Evolutionary conservation across 2,329 filamentous ascomycete genomes (phyloP), one percentile per base, ranked within the genome.

Genomic region (Exserohilum turcica): DNA sequence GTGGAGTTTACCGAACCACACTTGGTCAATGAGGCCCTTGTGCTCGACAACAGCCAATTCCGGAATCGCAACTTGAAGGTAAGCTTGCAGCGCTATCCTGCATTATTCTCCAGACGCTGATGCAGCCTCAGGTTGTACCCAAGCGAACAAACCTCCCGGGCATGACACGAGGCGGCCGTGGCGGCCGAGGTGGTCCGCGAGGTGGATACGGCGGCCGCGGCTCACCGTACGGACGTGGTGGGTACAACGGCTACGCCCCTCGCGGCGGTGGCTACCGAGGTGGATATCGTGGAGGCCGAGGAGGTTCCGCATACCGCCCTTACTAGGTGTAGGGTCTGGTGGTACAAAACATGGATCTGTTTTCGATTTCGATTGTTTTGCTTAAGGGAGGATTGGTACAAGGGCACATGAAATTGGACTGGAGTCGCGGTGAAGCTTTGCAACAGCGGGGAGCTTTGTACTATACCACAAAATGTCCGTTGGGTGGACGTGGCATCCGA

Each of bases 141-240:
- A 99, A 99, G 81, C 89, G 94, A 57, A 99, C 94, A 65, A 99
- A 99, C 74, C 81, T 99, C 47, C 94, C 94, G 1, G 94, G 94
- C 56, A 93, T 99, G 91, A 89, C 85, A 35, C 86, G 93, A 60
- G 91, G 92, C 51, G 82, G 90, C 45, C 86, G 86, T 31, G 81
- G 83, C 24, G 77, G 86, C 63, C 81, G 86, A 65, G 72, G 77
- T 43, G 79, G 79, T 37, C 79, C 76, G 61, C 71, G 62, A 18
- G 67, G 74, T 29, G 71, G 74, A 35, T 70, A 72, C 48, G 80
- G 81, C 43, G 77, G 82, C 57, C 84, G 85, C 38, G 83, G 81
- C 33, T 83, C 79, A 56, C 71, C 73, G 56, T 79, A 79, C 46
- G 76, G 62, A 18, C 55, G 57, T 12, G 50, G 57, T 10, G 56